These are phyloP conservation scores for Juncus effusus DNA, from an alignment of 176 grass and related monocot species.

Conservation along the genomic window DNA sequence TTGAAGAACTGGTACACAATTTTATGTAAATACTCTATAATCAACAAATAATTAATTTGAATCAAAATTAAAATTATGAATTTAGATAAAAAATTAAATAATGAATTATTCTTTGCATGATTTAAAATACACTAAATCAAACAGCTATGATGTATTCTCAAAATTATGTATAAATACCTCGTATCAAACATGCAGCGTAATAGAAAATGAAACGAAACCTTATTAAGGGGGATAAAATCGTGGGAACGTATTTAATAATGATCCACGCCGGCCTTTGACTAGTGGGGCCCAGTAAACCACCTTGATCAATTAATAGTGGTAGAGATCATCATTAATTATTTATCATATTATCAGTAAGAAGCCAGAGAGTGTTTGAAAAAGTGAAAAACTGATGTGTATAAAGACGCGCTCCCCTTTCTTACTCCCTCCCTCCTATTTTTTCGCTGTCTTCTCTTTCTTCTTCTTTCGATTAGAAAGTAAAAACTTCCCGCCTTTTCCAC, in stretches of 20 bases:
- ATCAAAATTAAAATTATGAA: too few species aligned
- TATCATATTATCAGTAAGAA: conserved; percentile 7
- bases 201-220: conserved; percentile 9
- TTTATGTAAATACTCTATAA: too few species aligned
- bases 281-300: background rate
- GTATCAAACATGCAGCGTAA: too few species aligned
- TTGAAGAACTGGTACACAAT: too few species aligned
- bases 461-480: conserved; percentile 6
- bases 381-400: conserved; percentile 17
- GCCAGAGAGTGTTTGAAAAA: conserved; percentile 7
- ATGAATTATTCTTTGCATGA: too few species aligned
- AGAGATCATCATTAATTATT: too few species aligned
- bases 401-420: conserved; percentile 13
- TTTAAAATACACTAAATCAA: too few species aligned
- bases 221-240: conserved; percentile 1
- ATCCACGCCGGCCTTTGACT: background rate
- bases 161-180: too few species aligned
- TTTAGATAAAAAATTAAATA: too few species aligned
- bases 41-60: too few species aligned
- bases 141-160: too few species aligned
- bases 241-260: background rate
- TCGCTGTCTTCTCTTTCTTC: background rate
- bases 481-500: conserved; percentile 29
- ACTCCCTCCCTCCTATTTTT: background rate
- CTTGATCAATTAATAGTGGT: conserved; percentile 10